Conservation (phyloP, 73 alveolate genomes). For the Halteria grandinella region DNA sequence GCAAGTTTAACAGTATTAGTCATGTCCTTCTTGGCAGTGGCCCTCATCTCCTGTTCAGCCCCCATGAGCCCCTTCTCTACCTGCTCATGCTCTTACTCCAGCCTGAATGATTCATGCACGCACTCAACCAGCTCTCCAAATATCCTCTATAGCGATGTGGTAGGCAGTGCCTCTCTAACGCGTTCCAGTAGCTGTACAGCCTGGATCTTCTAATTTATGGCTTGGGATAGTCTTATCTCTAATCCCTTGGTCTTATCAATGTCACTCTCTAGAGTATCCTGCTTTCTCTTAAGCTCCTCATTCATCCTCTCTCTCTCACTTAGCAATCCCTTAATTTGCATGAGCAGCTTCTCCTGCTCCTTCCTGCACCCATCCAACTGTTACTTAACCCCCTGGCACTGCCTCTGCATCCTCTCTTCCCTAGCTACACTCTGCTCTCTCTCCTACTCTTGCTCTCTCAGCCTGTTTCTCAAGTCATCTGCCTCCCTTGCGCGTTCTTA, state of each 20-base stretch:
- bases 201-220: neutral
- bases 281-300: conserved; percentile 19
- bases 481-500: neutral
- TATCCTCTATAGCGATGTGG: conserved; percentile 3
- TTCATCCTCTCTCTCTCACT: conserved; percentile 35
- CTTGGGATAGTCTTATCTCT: conserved; percentile 27
- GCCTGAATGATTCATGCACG: conserved; percentile 10
- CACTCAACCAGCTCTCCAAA: neutral
- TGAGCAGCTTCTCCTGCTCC: conserved; percentile 52
- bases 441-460: conserved; percentile 23
- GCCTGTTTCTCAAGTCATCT: neutral
- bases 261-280: conserved; percentile 11
- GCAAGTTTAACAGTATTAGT: no score
- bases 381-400: conserved; percentile 17
- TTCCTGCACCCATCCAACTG: conserved; percentile 16
- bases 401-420: conserved; percentile 45
- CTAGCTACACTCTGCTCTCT: conserved; percentile 18
- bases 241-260: neutral
- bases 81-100: conserved; percentile 40
- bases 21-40: no score
- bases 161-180: conserved; percentile 20
- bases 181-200: neutral
- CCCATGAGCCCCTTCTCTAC: no score
- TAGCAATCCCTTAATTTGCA: conserved; percentile 37
- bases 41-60: no score